These are phyloP conservation scores for Saccharomycopsis lassenensis DNA, from an alignment of 805 yeast species.

Conservation along the genomic window DNA sequence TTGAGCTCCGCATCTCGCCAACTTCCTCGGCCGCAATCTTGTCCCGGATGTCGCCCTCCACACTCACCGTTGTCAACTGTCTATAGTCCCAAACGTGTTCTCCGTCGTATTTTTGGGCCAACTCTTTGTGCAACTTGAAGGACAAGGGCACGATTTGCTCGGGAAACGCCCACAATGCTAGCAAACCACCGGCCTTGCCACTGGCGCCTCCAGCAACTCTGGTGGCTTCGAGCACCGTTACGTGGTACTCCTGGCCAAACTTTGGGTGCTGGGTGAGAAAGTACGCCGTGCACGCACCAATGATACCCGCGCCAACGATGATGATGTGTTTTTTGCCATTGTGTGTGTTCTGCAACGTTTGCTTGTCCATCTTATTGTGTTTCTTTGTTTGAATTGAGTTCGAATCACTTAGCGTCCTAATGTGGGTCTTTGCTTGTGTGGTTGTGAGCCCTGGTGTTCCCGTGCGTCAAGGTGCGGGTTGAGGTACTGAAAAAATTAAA, in stretches of 20 bases:
- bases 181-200: slow-evolving; percentile 94
- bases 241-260: slow-evolving; percentile 64
- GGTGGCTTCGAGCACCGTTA: slow-evolving; percentile 78
- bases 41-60: slow-evolving; percentile 65
- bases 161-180: slow-evolving; percentile 96
- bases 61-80: slow-evolving; percentile 70
- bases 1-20: slow-evolving; percentile 7
- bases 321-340: slow-evolving; percentile 64
- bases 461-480: too few relatives aligned
- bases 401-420: too few relatives aligned
- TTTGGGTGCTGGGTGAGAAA: slow-evolving; percentile 75
- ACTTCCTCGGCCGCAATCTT: slow-evolving; percentile 9
- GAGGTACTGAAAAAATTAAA: too few relatives aligned
- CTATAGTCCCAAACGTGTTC: slow-evolving; percentile 88
- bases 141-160: slow-evolving; percentile 85
- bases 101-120: slow-evolving; percentile 74
- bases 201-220: slow-evolving; percentile 96
- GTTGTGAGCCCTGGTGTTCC: too few relatives aligned
- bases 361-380: too few relatives aligned
- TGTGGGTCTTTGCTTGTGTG: too few relatives aligned
- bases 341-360: too few relatives aligned
- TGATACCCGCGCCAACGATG: slow-evolving; percentile 91
- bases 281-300: slow-evolving; percentile 92
- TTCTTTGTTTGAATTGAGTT: too few relatives aligned
- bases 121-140: slow-evolving; percentile 73